phyloP scores from a whole-genome alignment of 2,329 filamentous ascomycete genomes.

The Ophiocordyceps unilateralis region DNA sequence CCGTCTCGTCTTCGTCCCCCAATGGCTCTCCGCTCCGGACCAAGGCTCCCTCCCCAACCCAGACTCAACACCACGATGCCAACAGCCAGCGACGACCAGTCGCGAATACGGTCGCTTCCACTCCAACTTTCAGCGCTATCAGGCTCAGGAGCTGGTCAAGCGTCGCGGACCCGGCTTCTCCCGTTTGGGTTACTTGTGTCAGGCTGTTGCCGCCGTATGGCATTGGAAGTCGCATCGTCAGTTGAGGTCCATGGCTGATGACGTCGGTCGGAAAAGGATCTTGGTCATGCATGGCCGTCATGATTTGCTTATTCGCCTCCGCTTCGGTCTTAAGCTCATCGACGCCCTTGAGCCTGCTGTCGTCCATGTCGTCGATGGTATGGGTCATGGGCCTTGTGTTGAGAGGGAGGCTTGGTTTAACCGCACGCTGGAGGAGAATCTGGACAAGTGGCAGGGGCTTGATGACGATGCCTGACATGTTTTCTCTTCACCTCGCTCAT shows the following conservation, averaged over 20 bases:
- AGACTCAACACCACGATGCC: conserved; percentile 21
- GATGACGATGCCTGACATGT: too few relatives aligned
- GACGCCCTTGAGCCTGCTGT: conserved; percentile 44
- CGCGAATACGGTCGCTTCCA: conserved; percentile 40
- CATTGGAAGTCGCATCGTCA: conserved; percentile 58
- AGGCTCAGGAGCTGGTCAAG: conserved; percentile 64
- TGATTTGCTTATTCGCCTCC: conserved; percentile 63
- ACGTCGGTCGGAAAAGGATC: conserved; percentile 56
- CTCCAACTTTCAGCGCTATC: conserved; percentile 67
- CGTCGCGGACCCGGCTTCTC: conserved; percentile 43
- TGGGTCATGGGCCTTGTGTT: conserved; percentile 59
- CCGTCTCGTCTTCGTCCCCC: conserved; percentile 43
- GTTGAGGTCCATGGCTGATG: conserved; percentile 44
- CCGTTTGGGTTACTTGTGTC: conserved; percentile 52
- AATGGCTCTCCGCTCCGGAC: conserved; percentile 40
- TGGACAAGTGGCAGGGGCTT: conserved; percentile 37
- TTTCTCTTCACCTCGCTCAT: neutral
- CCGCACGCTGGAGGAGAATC: conserved; percentile 36
- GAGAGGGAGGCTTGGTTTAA: conserved; percentile 59
- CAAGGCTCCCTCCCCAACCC: conserved; percentile 40
- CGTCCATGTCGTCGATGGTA: conserved; percentile 46
- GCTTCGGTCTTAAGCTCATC: conserved; percentile 53
- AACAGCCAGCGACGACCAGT: conserved; percentile 8
- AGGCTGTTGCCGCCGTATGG: conserved; percentile 63
- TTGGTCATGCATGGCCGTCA: conserved; percentile 58